Percentiles rank a stretch among this genome's conserved stretches.
Evolutionary conservation across 768 basidiomycete species (phyloP).

Genomic region (Podaxis mareebaensis): DNA sequence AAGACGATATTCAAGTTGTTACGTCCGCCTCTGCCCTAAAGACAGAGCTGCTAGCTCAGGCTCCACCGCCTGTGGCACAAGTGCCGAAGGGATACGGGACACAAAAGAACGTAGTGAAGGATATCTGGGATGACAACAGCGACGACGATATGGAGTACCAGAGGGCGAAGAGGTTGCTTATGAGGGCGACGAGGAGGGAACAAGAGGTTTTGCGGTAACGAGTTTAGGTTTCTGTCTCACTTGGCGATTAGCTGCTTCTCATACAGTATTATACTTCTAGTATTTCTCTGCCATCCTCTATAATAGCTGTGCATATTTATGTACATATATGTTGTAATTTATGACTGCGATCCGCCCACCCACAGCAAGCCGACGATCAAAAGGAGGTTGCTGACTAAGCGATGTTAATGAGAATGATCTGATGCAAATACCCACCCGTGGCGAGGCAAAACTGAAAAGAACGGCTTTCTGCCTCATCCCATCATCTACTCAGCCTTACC

Average conservation of each 20-base stretch:
- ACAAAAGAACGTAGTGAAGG: constrained; percentile 6
- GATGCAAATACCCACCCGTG: constrained; percentile 11
- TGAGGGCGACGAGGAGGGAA: constrained; percentile 41
- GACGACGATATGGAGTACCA: constrained; percentile 73
- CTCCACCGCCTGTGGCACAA: constrained; percentile 4
- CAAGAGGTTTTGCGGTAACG: constrained; percentile 23
- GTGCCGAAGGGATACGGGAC: background rate
- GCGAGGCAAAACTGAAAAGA: constrained; percentile 6
- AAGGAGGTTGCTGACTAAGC: constrained; percentile 11
- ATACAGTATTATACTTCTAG: background rate
- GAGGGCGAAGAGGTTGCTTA: constrained; percentile 55
- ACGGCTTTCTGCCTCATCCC: constrained; percentile 9
- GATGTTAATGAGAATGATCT: constrained; percentile 15
- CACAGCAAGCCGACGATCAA: background rate
- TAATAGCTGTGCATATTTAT: background rate
- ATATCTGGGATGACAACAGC: constrained; percentile 71
- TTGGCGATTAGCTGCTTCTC: constrained; percentile 4
- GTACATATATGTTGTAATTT: background rate
- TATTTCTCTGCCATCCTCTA: background rate
- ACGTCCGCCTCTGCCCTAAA: background rate
- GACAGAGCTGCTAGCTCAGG: background rate
- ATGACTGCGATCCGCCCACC: background rate
- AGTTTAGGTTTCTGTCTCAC: background rate
- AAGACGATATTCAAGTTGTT: background rate
- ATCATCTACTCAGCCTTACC: constrained; percentile 4